Evolutionary conservation across 164 flowering plant genomes (phyloP).

Genomic region (Stephania japonica): DNA sequence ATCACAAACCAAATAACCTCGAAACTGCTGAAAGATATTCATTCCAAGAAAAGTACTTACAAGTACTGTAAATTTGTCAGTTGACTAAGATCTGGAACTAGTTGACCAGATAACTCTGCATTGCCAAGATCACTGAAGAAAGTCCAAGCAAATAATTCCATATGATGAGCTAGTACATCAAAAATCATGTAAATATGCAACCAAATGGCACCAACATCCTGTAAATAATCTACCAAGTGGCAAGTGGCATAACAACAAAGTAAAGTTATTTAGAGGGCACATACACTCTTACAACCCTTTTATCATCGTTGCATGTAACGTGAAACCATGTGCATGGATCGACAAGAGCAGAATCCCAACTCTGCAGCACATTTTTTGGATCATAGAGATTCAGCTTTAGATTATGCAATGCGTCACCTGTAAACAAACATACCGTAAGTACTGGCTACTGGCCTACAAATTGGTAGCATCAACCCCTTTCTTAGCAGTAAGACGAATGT

Average conservation of each 20-base stretch:
- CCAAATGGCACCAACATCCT: too few relatives aligned
- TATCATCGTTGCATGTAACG: conserved; percentile 87
- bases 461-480: background rate
- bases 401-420: conserved; percentile 87
- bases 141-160: background rate
- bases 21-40: background rate
- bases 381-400: conserved; percentile 58
- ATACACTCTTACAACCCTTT: conserved; percentile 94
- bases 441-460: background rate
- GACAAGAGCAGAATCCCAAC: conserved; percentile 96
- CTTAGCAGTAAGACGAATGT: background rate
- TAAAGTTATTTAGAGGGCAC: conserved; percentile 6
- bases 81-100: conserved; percentile 82
- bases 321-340: conserved; percentile 98
- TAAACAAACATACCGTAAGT: conserved; percentile 11
- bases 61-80: conserved; percentile 82
- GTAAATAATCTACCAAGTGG: background rate
- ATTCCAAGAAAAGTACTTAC: conserved; percentile 35
- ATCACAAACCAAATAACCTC: background rate
- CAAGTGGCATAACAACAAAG: background rate
- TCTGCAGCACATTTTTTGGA: conserved; percentile 85
- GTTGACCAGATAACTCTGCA: conserved; percentile 77
- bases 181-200: background rate
- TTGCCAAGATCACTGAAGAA: conserved; percentile 84
- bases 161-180: background rate